Base-by-base conservation (phyloP, 345 rosid species). In the Eucalyptus erythrocorys region DNA sequence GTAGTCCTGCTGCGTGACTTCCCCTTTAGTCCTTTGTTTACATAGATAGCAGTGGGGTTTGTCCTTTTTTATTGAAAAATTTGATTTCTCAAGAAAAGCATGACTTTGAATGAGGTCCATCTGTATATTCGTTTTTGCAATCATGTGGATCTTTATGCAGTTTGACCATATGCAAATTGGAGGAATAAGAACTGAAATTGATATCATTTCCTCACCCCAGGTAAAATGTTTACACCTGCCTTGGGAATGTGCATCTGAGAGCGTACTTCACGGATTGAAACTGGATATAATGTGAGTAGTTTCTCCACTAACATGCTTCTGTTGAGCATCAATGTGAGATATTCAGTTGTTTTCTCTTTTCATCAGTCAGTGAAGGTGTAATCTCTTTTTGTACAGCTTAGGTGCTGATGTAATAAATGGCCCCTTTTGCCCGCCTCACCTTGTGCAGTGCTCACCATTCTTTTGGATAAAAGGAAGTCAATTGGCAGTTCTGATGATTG, bases 351-450 rank as follows among this genome's bases (percentile, higher is more conserved):
- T 22, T 26, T 26, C 42, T 11, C 47, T 45, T 24, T 57, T 59
- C 50, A 43, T 87, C 12, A 87, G 40, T 55, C 61, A 55, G 19
- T 16, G 37, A 87, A 32, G 85, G n/a, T 22, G 61, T 22, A 55
- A 55, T 21, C 71, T 53, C 6, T 86, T 47, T 22, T 49, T 55
- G 82, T 91, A 87, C 93, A 95, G 98, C 90, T 87, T 95, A 88
- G 98, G 98, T 13, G 99, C 99, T 85, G 98, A 97, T 91, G 92
- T 97, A 84, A 93, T 96, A 76, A 96, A 96, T 88, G 93, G 96
- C 92, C 96, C 94, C 6, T 90, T 93, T 53, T 95, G 97, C 89
- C 93, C 95, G 40, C 99, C 98, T 4, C 91, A 95, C 92, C 94
- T 97, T 42, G 92, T 96, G 89, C 91, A n/a, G 91, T 95, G 53